Evolutionary conservation across 345 rosid genomes (phyloP), one percentile per base, ranked within the genome.

Genomic region (Brassica incana): DNA sequence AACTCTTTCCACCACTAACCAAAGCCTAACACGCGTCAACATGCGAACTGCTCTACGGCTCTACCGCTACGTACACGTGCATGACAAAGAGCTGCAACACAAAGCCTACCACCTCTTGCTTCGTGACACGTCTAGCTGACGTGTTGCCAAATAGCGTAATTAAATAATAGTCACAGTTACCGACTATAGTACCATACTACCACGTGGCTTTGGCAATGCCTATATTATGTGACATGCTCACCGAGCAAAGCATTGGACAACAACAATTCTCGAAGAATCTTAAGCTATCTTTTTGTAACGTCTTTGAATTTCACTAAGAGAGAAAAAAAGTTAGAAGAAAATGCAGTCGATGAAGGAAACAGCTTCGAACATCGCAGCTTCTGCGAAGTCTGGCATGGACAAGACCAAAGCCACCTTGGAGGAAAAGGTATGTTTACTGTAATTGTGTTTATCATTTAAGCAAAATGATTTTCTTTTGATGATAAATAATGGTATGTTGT

Each of bases 321-420:
- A 5, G 6, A 15, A 52, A 12, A 30, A 18, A 69, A 6, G 27
- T 33, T 69, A 2, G 45, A 16, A 50, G 65, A 72, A 81, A 63
- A 88, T 88, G 88, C 83, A 88, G 75, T 15, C 90, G 1, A 23
- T 74, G 62, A 92, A 86, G 82, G 94, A 92, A 84, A 77, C 86
- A 9, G 93, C 86, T n/a, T 77, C 91, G 43, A 88, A 95, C 82
- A 7, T 83, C 2, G 89, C 88, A 15, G 99, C 99, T 84, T 90
- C 98, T 5, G 92, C 99, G 20, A 87, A 81, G 80, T 77, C 96
- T 76, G 97, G 91, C 67, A 75, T 85, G 90, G 98, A 90, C 79
- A 95, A 92, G 78, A 82, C 90, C 82, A 90, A 86, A 77, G 96
- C 98, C 16, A 43, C 82, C 25, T 52, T 86, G 16, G 87, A 85